Evolutionary conservation across 257 asterid species (phyloP), one percentile per base, ranked within the genome.

Genomic region (Anisodus acutangulus): DNA sequence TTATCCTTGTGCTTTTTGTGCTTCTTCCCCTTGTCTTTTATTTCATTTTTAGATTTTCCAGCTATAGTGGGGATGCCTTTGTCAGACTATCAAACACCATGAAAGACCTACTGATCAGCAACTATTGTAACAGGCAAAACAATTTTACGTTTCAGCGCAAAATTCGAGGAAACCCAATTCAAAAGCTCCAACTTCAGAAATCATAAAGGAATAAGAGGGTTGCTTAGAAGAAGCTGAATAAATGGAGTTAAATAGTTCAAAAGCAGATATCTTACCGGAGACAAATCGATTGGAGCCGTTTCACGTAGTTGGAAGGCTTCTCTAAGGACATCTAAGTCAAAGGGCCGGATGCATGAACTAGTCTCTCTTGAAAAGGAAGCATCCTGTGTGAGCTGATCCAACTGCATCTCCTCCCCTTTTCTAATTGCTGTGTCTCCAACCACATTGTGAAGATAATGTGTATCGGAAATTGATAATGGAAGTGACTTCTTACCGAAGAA

Each of bases 351-450:
- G 55, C 91, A 93, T 54, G 88, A 88, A 88, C 88, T 90, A 26
- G 83, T 87, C 83, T 94, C 97, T 88, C 97, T 91, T 67, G 94
- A 89, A 82, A 90, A 83, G 57, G 97, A 88, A 66, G 89, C 39
- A 62, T 90, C 92, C 57, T 90, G 91, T 85, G 93, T 94, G 87
- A 96, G 97, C 92, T 96, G 95, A 82, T 92, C 89, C 90, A 96
- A 87, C 87, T 96, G 97, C 99, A 93, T 94, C 53, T 97, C 98
- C 87, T 96, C 97, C 78, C 99, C 99, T 87, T 93, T 94, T 86
- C 97, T 91, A 85, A 96, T 92, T 88, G 94, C 99, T 57, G 95
- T 92, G 85, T 96, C 99, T 82, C 99, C 99, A 66, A 93, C 98
- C 88, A 96, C 97, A 88, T 91, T 92, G 88, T 96, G 99, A 86